Conservation (phyloP, 2,329 filamentous ascomycete species). For the Aureobasidium mangrovei region DNA sequence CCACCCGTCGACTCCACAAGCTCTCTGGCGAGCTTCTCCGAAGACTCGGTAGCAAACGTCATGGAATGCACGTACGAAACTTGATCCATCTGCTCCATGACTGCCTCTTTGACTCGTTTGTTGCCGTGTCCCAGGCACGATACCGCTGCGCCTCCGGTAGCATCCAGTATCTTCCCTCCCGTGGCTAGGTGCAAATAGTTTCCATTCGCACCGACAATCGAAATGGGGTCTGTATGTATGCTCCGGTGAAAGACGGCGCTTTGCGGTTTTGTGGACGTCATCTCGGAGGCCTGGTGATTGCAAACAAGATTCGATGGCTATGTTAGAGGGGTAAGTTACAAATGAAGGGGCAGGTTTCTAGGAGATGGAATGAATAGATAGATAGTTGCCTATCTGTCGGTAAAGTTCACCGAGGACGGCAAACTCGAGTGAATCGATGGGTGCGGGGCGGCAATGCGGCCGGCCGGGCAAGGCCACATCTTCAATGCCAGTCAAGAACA, state of each 20-base stretch:
- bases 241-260: slow-evolving; percentile 44
- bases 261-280: not conserved
- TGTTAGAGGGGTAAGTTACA: no score
- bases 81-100: slow-evolving; percentile 50
- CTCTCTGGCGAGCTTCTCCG: slow-evolving; percentile 44
- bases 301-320: no score
- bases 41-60: slow-evolving; percentile 47
- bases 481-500: no score
- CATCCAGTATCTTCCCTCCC: slow-evolving; percentile 59
- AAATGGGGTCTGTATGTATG: slow-evolving; percentile 38
- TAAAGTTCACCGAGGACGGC: not conserved
- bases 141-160: slow-evolving; percentile 64
- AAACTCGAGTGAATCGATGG: not conserved
- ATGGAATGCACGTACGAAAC: slow-evolving; percentile 52
- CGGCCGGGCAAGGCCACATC: not conserved
- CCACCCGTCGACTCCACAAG: slow-evolving; percentile 44
- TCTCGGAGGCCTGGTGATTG: not conserved
- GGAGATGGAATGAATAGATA: no score
- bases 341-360: no score
- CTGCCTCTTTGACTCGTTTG: slow-evolving; percentile 49
- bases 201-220: slow-evolving; percentile 41
- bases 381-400: not conserved
- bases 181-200: slow-evolving; percentile 45
- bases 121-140: slow-evolving; percentile 62
- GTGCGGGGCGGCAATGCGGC: not conserved